Conservation (phyloP, 2,329 filamentous ascomycete species). For the Cladosporium sp. region DNA sequence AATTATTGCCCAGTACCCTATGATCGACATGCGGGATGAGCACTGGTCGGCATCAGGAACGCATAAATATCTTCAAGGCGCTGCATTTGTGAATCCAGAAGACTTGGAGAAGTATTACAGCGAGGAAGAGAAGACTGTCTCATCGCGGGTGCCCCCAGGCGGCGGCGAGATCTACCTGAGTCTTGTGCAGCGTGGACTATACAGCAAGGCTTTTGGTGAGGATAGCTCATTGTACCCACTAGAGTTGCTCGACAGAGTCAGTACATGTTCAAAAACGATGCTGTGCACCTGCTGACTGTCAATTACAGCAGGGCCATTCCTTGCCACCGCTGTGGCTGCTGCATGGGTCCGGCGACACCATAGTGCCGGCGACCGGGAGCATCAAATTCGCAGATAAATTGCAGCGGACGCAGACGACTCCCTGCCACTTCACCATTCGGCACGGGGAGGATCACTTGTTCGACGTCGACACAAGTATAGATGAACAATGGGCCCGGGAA, state of each 20-base stretch:
- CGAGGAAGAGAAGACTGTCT: constrained; percentile 14
- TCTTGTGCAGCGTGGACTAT: constrained; percentile 17
- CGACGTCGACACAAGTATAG: constrained; percentile 24
- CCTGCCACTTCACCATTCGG: constrained; percentile 23
- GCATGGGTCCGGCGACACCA: constrained; percentile 32
- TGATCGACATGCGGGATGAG: constrained; percentile 23
- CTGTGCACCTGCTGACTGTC: not conserved
- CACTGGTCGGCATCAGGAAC: constrained; percentile 20
- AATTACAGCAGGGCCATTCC: constrained; percentile 15
- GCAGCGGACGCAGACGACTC: constrained; percentile 23
- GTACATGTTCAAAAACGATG: no score
- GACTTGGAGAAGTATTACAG: constrained; percentile 5
- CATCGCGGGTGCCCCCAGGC: constrained; percentile 12
- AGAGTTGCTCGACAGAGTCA: constrained; percentile 21
- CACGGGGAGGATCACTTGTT: constrained; percentile 36
- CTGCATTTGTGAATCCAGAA: constrained; percentile 6
- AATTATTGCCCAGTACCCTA: constrained; percentile 31
- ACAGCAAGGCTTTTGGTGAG: constrained; percentile 14
- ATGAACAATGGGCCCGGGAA: constrained; percentile 30
- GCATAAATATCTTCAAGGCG: constrained; percentile 11
- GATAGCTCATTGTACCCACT: constrained; percentile 26
- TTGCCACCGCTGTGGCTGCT: constrained; percentile 32
- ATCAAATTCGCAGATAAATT: constrained; percentile 28
- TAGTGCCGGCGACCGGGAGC: constrained; percentile 28
- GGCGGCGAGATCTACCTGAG: constrained; percentile 18